Percentiles rank a stretch among this genome's conserved stretches.
Conservation (phyloP, 495 filamentous ascomycete species). For the Trichoderma gamsii region DNA sequence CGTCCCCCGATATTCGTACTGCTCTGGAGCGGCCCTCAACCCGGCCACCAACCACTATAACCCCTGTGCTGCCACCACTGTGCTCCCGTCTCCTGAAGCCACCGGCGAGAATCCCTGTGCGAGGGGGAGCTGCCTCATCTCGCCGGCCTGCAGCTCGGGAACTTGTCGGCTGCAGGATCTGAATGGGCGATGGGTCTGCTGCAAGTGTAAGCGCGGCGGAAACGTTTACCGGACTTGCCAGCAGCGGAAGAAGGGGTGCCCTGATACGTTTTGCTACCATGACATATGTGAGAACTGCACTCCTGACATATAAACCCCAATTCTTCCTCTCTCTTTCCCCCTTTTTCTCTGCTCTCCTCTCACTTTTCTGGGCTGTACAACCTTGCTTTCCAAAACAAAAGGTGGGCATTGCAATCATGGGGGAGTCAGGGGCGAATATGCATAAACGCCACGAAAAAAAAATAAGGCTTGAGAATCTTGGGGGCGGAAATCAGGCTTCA, state of each 20-base stretch:
- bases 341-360: background rate
- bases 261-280: constrained; percentile 41
- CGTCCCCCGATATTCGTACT: constrained; percentile 37
- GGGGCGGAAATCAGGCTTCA: background rate
- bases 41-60: constrained; percentile 16
- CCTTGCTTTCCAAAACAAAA: background rate
- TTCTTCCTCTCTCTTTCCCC: background rate
- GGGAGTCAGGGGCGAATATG: background rate
- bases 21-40: constrained; percentile 26
- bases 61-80: constrained; percentile 14
- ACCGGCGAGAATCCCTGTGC: constrained; percentile 33
- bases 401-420: background rate
- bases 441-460: background rate
- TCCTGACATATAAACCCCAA: constrained; percentile 18
- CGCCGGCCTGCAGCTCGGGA: constrained; percentile 37
- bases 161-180: constrained; percentile 39
- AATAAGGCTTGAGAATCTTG: background rate
- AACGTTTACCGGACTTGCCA: constrained; percentile 35
- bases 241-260: constrained; percentile 31
- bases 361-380: background rate
- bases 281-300: constrained; percentile 26
- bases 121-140: constrained; percentile 35
- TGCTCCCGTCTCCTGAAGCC: background rate
- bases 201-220: constrained; percentile 35
- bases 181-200: constrained; percentile 39